Percentiles rank a stretch among this genome's conserved stretches.
These are phyloP conservation scores for Ustilago lituana DNA, from an alignment of 1,284 basidiomycete species.

Conservation along the genomic window DNA sequence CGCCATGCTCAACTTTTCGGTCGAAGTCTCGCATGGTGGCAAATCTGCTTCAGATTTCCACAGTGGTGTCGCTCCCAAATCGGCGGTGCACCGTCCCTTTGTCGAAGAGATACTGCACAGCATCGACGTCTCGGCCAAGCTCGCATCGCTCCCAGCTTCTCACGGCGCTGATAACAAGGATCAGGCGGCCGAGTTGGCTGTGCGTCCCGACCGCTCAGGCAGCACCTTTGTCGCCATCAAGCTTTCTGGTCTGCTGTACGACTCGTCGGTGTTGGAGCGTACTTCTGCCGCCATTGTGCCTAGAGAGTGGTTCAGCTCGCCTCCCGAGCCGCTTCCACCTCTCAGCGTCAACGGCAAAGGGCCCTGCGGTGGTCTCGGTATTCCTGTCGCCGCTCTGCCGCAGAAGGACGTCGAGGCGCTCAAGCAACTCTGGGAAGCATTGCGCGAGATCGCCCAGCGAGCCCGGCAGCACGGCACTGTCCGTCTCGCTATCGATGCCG, in stretches of 20 bases:
- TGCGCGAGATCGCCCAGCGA: conserved; percentile 44
- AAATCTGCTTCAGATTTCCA: conserved; percentile 72
- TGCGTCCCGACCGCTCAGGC: conserved; percentile 43
- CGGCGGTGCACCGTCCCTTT: conserved; percentile 43
- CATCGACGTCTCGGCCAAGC: conserved; percentile 47
- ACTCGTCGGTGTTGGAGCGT: conserved; percentile 54
- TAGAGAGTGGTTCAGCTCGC: conserved; percentile 54
- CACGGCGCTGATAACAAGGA: conserved; percentile 31
- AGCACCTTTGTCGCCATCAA: conserved; percentile 62
- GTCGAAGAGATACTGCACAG: conserved; percentile 53
- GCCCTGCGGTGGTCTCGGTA: conserved; percentile 53
- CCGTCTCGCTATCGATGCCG: conserved; percentile 58
- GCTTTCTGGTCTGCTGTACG: conserved; percentile 56
- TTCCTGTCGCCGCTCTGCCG: conserved; percentile 50
- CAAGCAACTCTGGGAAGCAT: conserved; percentile 51
- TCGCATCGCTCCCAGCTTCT: conserved; percentile 33
- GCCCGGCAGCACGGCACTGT: conserved; percentile 54
- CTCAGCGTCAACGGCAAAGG: conserved; percentile 44
- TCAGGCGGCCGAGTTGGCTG: conserved; percentile 28
- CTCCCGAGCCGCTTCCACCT: conserved; percentile 52
- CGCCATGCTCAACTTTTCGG: conserved; percentile 82
- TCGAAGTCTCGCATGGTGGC: conserved; percentile 76
- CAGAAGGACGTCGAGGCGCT: conserved; percentile 51
- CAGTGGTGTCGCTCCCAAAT: conserved; percentile 50
- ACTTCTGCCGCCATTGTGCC: conserved; percentile 56